A percentile compares a stretch with the other conserved stretches of the same genome.
These are phyloP conservation scores for Naumovozyma castellii DNA, from an alignment of 805 yeast genomes.

Conservation along the genomic window DNA sequence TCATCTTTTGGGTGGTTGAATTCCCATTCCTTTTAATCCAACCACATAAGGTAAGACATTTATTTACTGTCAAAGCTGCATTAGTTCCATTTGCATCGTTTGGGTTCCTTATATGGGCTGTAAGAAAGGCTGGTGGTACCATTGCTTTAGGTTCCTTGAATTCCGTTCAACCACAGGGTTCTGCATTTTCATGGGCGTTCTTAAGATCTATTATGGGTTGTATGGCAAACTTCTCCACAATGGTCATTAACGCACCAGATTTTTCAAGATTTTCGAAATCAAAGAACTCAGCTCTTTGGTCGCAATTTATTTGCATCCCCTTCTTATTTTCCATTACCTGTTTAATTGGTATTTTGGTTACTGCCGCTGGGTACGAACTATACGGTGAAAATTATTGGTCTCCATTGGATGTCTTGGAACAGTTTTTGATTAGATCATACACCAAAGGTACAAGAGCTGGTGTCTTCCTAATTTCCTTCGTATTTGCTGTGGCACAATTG, in stretches of 20 bases:
- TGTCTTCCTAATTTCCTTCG: constrained; percentile 61
- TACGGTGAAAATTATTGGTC: constrained; percentile 37
- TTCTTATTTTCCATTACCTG: constrained; percentile 64
- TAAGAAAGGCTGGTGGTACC: constrained; percentile 63
- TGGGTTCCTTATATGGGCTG: constrained; percentile 75
- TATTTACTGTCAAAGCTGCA: constrained; percentile 74
- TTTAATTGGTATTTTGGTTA: constrained; percentile 66
- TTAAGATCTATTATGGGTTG: constrained; percentile 63
- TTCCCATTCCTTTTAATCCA: constrained; percentile 74
- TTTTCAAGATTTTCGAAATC: constrained; percentile 64
- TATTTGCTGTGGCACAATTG: constrained; percentile 68
- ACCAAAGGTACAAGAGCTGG: constrained; percentile 54
- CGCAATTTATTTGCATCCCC: constrained; percentile 56
- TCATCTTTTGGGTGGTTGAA: constrained; percentile 71
- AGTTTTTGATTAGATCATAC: constrained; percentile 31
- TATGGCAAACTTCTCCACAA: constrained; percentile 69
- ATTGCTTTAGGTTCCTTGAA: constrained; percentile 22
- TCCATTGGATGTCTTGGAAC: constrained; percentile 50
- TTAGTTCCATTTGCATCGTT: constrained; percentile 77
- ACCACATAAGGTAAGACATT: constrained; percentile 74
- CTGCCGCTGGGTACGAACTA: constrained; percentile 49
- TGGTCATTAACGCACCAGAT: constrained; percentile 76
- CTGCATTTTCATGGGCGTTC: constrained; percentile 52
- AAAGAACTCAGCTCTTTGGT: constrained; percentile 35
- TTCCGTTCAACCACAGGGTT: constrained; percentile 15